Percentiles rank a stretch among this genome's conserved stretches.
Evolutionary conservation across 2,329 filamentous ascomycete genomes (phyloP).

Genomic region (Nemania sp.): DNA sequence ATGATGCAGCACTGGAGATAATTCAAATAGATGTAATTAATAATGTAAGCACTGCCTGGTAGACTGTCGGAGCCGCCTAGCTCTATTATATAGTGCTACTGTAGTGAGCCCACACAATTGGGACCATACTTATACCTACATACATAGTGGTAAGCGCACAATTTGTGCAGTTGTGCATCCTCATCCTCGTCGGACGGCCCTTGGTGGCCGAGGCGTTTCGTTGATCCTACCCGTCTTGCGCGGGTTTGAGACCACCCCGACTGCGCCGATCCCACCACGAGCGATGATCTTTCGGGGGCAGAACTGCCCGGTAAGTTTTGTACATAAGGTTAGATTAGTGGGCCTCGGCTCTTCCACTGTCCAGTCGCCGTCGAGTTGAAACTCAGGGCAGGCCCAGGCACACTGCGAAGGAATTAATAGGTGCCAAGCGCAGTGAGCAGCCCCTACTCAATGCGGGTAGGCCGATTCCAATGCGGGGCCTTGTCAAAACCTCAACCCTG

Average conservation of each 20-base stretch:
- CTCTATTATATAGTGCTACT: background rate
- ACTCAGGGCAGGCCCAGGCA: too few relatives aligned
- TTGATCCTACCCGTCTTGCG: slow-evolving; percentile 8
- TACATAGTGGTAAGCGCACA: background rate
- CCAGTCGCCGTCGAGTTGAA: slow-evolving; percentile 22
- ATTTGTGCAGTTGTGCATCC: background rate
- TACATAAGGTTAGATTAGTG: slow-evolving; percentile 6
- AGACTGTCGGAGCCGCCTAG: background rate
- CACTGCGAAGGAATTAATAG: background rate
- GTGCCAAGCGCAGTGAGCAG: background rate
- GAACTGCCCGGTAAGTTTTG: slow-evolving; percentile 17
- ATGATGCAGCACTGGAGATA: background rate
- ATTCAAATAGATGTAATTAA: background rate
- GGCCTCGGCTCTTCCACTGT: slow-evolving; percentile 13
- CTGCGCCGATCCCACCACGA: background rate
- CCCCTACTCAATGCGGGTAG: background rate
- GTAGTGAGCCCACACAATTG: background rate
- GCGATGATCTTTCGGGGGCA: slow-evolving; percentile 29
- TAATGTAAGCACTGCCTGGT: slow-evolving; percentile 2
- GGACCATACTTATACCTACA: too few relatives aligned
- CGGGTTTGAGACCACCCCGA: slow-evolving; percentile 10
- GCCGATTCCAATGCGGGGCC: slow-evolving; percentile 14
- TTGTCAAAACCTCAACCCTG: slow-evolving; percentile 17
- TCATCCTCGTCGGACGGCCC: background rate
- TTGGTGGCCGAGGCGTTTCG: background rate